Base-by-base conservation (phyloP, 768 basidiomycete genomes). In the Suillus fuscotomentosus region DNA sequence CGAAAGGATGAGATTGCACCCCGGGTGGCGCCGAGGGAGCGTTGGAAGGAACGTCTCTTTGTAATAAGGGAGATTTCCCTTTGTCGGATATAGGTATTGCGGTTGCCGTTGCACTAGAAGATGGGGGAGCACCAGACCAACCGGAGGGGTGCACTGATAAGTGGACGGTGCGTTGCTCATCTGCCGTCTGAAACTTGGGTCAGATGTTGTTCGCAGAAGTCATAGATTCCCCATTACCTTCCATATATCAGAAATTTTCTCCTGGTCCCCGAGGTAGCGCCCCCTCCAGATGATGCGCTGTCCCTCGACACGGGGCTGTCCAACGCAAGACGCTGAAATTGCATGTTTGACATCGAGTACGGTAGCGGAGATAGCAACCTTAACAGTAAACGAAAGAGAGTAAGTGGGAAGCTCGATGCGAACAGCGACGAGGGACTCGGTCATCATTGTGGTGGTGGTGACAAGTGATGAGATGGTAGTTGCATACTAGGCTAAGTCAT, bases 271-370 rank as follows among this genome's bases (percentile, higher is more conserved):
- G 43, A 94, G 78, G 70, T 82, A 81, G 54, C 91, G 84, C 24
- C 92, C 92, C 70, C 86, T 82, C 85, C 87, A 91, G 63, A 94
- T 88, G 64, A 94, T 81, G 64, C 89, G 81, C 75, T 93, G 92
- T 22, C 91, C 89, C n/a, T 86, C 85, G 20, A 84, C 80, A 48
- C 77, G 81, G 50, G 92, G 92, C 66, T 79, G 81, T 31, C 92
- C 92, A 20, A 81, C 75, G 71, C 92, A 93, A 27, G 77, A 72
- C 20, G 73, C 76, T 63, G 77, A 80, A 68, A 94, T 92, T 74
- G 86, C 83, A 63, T 82, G 79, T 78, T 94, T 94, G 65, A 92
- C 79, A 70, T 90, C 83, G 41, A 79, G 77, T 45, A 94, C 79
- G 17, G 86, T 85, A 60, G 80, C 80, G 15, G 76, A 73, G 39